Percentiles rank a stretch among this genome's conserved stretches.
These are phyloP conservation scores for Rubia balearica DNA, from an alignment of 305 asterid species.

Conservation along the genomic window DNA sequence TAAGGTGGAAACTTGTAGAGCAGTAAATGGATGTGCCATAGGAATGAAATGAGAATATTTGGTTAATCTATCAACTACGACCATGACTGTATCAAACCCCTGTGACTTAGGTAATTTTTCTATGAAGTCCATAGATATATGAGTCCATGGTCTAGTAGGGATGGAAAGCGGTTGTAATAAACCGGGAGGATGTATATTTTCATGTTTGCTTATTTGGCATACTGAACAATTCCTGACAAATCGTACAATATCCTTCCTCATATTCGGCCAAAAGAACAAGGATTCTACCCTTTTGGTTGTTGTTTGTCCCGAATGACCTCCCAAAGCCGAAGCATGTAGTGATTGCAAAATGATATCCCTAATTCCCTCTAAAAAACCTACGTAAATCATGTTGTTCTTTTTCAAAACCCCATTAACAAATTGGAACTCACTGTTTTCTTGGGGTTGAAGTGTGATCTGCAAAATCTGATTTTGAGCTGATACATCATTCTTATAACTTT, in stretches of 20 bases:
- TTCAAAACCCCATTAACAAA: not conserved
- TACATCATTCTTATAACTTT: not conserved
- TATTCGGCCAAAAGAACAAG: too few species aligned
- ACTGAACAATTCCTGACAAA: too few species aligned
- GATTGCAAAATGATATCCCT: not conserved
- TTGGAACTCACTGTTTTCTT: not conserved
- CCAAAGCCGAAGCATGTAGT: not conserved
- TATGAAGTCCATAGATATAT: not conserved
- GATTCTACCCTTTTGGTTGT: not conserved
- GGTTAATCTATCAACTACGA: too few species aligned
- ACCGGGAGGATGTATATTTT: too few species aligned
- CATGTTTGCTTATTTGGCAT: not conserved
- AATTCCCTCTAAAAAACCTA: not conserved
- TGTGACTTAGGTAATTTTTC: not conserved
- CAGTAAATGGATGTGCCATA: too few species aligned
- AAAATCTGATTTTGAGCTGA: not conserved
- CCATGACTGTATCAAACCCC: too few species aligned
- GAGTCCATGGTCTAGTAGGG: not conserved
- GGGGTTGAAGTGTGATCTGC: not conserved
- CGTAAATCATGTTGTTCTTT: not conserved
- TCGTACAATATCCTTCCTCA: too few species aligned
- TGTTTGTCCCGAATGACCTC: slow-evolving; percentile 9
- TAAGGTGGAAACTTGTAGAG: not conserved
- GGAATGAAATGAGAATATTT: too few species aligned
- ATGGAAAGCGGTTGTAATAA: not conserved